Evolutionary conservation across 169 alveolate species (phyloP).

Genomic region (Neospora caninum): DNA sequence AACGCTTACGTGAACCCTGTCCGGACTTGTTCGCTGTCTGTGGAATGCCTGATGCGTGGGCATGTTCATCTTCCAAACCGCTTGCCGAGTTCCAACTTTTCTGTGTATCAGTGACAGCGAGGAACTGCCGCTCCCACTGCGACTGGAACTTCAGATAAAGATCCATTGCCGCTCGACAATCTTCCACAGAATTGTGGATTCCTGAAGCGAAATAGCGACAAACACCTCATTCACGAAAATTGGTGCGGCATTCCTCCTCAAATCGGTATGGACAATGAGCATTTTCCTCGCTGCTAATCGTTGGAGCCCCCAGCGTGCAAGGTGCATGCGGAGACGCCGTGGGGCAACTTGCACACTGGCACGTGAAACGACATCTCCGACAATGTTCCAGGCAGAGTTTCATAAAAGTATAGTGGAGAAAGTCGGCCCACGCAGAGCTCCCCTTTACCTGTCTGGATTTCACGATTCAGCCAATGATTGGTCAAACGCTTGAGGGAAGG

Average conservation of each 20-base stretch:
- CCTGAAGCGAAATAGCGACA: neutral
- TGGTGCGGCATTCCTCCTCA: too few species aligned
- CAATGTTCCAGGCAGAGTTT: neutral
- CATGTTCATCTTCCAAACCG: neutral
- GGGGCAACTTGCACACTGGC: too few species aligned
- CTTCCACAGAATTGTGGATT: constrained; percentile 13
- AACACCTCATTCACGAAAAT: neutral
- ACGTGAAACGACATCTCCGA: too few species aligned
- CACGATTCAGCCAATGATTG: neutral
- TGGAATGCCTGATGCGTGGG: neutral
- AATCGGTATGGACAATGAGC: too few species aligned
- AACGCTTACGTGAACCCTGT: neutral
- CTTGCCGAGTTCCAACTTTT: neutral
- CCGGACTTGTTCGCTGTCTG: neutral
- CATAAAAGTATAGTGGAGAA: neutral
- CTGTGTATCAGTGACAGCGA: neutral
- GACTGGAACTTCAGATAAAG: neutral
- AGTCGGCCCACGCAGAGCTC: neutral
- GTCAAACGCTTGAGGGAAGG: constrained; percentile 37
- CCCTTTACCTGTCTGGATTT: constrained; percentile 37
- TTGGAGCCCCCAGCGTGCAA: too few species aligned
- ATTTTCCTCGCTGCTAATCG: too few species aligned
- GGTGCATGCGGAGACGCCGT: too few species aligned
- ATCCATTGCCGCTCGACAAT: constrained; percentile 26
- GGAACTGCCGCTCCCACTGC: constrained; percentile 34